phyloP scores from a whole-genome alignment of 2,329 filamentous ascomycete species.

The Annulohypoxylon truncatum region DNA sequence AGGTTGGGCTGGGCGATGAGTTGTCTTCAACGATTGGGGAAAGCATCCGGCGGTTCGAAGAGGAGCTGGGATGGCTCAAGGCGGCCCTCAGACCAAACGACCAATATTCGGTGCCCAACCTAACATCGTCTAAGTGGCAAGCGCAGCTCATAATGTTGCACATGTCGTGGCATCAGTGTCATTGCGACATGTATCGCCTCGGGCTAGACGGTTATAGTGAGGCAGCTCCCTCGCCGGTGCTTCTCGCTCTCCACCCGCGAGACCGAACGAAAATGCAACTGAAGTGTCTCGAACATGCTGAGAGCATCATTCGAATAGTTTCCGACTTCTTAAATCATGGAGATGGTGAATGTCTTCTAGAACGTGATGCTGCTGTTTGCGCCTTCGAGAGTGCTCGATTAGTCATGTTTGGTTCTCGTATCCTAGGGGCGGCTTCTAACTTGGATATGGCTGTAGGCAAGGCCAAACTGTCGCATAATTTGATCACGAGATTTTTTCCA shows the following conservation, averaged over 20 bases:
- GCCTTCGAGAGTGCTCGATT: slow-evolving; percentile 56
- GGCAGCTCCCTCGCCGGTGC: slow-evolving; percentile 50
- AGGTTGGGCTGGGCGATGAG: slow-evolving; percentile 47
- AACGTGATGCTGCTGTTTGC: slow-evolving; percentile 57
- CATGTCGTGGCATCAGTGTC: slow-evolving; percentile 56
- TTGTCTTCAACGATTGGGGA: slow-evolving; percentile 41
- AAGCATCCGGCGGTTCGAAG: slow-evolving; percentile 45
- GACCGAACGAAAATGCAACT: slow-evolving; percentile 50
- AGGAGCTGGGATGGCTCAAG: slow-evolving; percentile 41
- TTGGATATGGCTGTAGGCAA: slow-evolving; percentile 44
- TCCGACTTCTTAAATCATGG: slow-evolving; percentile 46
- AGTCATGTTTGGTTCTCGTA: slow-evolving; percentile 50
- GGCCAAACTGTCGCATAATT: slow-evolving; percentile 45
- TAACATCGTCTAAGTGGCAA: slow-evolving; percentile 41
- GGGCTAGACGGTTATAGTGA: slow-evolving; percentile 56
- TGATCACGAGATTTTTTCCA: slow-evolving; percentile 46
- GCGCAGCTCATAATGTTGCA: slow-evolving; percentile 50
- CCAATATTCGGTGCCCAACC: slow-evolving; percentile 44
- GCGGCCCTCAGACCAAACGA: slow-evolving; percentile 37
- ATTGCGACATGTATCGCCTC: slow-evolving; percentile 59
- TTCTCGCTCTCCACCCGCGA: slow-evolving; percentile 45
- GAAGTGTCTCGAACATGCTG: slow-evolving; percentile 54
- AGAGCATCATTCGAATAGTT: slow-evolving; percentile 53
- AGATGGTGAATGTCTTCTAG: slow-evolving; percentile 48
- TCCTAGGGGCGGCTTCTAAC: slow-evolving; percentile 35